phyloP scores from a whole-genome alignment of 2,329 filamentous ascomycete species.

The Calonectria naviculata region DNA sequence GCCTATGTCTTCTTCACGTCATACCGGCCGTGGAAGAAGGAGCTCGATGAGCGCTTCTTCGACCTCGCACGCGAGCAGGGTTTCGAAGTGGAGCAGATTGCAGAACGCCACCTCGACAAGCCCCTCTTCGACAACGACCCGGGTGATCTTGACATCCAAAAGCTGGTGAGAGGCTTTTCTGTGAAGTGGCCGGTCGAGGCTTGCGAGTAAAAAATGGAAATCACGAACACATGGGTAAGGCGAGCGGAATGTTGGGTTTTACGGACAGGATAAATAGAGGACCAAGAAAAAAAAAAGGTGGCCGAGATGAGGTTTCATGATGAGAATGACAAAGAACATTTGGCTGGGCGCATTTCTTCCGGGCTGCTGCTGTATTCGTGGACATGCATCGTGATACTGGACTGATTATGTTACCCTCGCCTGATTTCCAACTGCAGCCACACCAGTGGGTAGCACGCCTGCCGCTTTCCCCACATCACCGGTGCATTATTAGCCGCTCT shows the following conservation, averaged over 20 bases:
- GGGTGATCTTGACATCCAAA: constrained; percentile 83
- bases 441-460: constrained; percentile 23
- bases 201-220: constrained; percentile 23
- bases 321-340: constrained; percentile 5
- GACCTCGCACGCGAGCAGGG: constrained; percentile 77
- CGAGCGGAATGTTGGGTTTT: not conserved
- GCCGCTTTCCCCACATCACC: constrained; percentile 34
- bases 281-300: not conserved
- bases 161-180: constrained; percentile 85
- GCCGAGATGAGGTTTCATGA: constrained; percentile 7
- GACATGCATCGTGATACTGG: constrained; percentile 15
- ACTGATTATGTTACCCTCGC: constrained; percentile 35
- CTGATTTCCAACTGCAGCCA: constrained; percentile 12
- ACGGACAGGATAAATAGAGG: not conserved
- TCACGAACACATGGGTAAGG: not conserved
- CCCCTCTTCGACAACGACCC: constrained; percentile 92
- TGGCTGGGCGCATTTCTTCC: not conserved
- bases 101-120: constrained; percentile 85
- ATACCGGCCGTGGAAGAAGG: constrained; percentile 89
- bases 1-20: constrained; percentile 95
- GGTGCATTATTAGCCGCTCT: constrained; percentile 22
- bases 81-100: constrained; percentile 81
- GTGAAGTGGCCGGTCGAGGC: constrained; percentile 70
- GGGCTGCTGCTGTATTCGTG: not conserved
- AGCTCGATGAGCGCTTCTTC: constrained; percentile 90